Base-by-base conservation (phyloP, 1,139 yeast species). In the Eremothecium cymbalariae region DNA sequence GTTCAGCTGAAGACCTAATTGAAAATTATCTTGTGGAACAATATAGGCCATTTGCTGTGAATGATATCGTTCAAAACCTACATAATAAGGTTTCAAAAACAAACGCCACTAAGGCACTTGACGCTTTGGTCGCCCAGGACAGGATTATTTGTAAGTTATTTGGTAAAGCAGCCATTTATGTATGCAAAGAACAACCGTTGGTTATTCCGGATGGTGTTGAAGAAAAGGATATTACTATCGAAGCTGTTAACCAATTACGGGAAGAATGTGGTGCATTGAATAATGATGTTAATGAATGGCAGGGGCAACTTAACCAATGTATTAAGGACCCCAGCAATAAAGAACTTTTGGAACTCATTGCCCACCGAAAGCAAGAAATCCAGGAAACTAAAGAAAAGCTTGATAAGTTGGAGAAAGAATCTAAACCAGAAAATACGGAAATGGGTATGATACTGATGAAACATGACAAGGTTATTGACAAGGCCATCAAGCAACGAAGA, bases 31-130 rank as follows among this genome's bases (percentile, higher is more conserved):
- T 67, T 47, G 51, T 46, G 25, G 48, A 53, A 3, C 67, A 60
- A 45, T 66, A 63, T 47, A 54, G 63, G 35, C 70, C 68, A 7
- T 62, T 60, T 40, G 64, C 64, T 0, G 47, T 60, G 3, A 53
- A 56, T 26, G 70, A 65, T 46, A 51, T 65, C n/a, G 48, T 61
- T 8, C 51, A 59, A 25, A 65, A 64, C 34, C 38, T 64, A 32
- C 67, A 63, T 34, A 60, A 56, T 36, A 48, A 47, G 33, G 41
- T 63, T 2, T 47, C 52, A 15, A 64, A 60, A 39, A 34, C 55
- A 6, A 49, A 45, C 15, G 57, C 63, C 39, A 29, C 46, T 0
- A 50, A 47, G 31, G 46, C 60, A 2, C 41, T 65, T 31, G 64
- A 63, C 6, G 42, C 40, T 9, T 44, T 65, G 26, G 57, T 49